Evolutionary conservation across 148 eudicot genomes (phyloP).

Genomic region (Vaccinium macrocarpon): DNA sequence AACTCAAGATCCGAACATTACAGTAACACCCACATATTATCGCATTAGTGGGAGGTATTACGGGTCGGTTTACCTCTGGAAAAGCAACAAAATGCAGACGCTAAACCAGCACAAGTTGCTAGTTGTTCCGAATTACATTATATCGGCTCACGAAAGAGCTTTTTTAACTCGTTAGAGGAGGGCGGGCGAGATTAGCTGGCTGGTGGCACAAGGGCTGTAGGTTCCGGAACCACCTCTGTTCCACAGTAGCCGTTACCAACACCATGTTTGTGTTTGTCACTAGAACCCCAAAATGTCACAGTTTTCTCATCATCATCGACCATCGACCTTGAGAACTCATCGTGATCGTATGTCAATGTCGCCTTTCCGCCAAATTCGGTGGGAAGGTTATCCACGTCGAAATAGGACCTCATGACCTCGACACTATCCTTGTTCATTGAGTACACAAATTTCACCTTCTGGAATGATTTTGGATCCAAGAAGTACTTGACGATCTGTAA

Average conservation of each 20-base stretch:
- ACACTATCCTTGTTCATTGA: conserved; percentile 66
- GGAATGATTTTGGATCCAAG: conserved; percentile 59
- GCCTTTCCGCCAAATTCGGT: conserved; percentile 65
- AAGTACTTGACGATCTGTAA: conserved; percentile 65
- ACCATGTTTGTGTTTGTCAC: conserved; percentile 24
- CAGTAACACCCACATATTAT: neutral
- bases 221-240: conserved; percentile 52
- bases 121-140: neutral
- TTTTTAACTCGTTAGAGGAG: neutral
- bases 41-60: neutral
- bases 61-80: neutral
- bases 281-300: conserved; percentile 42
- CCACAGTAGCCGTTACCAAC: conserved; percentile 18
- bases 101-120: neutral
- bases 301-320: conserved; percentile 43
- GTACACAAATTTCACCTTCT: conserved; percentile 73
- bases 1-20: neutral
- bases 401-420: conserved; percentile 57
- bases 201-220: conserved; percentile 21
- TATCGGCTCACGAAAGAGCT: neutral
- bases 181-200: conserved; percentile 6
- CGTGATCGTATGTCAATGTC: conserved; percentile 47
- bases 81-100: neutral
- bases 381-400: conserved; percentile 66
- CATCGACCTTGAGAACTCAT: conserved; percentile 56